A percentile compares a stretch with the other conserved stretches of the same genome.
phyloP scores from a whole-genome alignment of 805 yeast genomes.

The Candida mattraensis region DNA sequence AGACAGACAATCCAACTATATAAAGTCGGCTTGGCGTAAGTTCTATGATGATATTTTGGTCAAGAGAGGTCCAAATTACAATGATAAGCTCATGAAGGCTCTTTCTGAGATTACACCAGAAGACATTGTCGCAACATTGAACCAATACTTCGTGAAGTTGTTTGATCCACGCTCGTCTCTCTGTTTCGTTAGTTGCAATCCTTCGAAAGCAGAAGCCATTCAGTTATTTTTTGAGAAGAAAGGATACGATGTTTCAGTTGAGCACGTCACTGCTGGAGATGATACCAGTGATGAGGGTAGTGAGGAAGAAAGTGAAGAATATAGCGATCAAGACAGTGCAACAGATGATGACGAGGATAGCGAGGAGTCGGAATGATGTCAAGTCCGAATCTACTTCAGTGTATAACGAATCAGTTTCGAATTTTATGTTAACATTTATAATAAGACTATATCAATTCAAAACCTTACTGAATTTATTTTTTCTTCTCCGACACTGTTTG shows the following conservation, averaged over 20 bases:
- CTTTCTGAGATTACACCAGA: constrained; percentile 53
- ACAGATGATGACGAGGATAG: constrained; percentile 34
- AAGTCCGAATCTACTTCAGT: constrained; percentile 5
- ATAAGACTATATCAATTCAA: too few species aligned
- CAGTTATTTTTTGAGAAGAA: constrained; percentile 41
- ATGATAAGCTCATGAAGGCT: constrained; percentile 48
- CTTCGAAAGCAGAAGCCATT: constrained; percentile 53
- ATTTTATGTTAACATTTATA: too few species aligned
- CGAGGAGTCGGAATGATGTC: constrained; percentile 19
- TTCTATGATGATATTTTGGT: constrained; percentile 65
- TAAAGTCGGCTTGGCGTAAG: constrained; percentile 64
- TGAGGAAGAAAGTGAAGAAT: constrained; percentile 33
- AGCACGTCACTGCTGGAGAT: constrained; percentile 44
- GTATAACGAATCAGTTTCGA: too few species aligned
- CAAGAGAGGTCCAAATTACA: constrained; percentile 70
- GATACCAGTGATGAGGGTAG: constrained; percentile 24
- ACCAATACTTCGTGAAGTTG: constrained; percentile 61
- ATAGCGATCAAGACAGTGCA: constrained; percentile 23
- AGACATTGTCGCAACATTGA: constrained; percentile 50
- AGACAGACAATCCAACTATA: constrained; percentile 59
- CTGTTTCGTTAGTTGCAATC: constrained; percentile 73
- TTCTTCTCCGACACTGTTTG: constrained; percentile 57
- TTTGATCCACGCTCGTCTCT: constrained; percentile 58
- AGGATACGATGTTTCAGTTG: constrained; percentile 64
- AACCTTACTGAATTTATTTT: constrained; percentile 23